A percentile compares a stretch with the other conserved stretches of the same genome.
Conservation (phyloP, 805 yeast species). For the Ogataea ramenticola region DNA sequence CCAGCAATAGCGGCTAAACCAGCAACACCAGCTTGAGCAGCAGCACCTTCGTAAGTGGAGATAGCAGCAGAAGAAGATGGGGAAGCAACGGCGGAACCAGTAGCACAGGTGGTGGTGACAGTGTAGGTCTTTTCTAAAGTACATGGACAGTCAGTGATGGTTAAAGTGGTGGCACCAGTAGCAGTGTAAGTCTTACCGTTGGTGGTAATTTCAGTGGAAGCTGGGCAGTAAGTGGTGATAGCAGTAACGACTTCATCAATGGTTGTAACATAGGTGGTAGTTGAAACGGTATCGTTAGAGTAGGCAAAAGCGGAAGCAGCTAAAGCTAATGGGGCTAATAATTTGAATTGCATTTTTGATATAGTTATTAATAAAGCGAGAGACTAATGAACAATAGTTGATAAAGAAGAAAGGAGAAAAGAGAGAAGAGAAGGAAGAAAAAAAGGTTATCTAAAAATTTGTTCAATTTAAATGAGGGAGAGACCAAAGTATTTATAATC, state of each 20-base stretch:
- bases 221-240: slow-evolving; percentile 80
- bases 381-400: slow-evolving; percentile 12
- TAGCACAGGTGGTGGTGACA: slow-evolving; percentile 15
- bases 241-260: slow-evolving; percentile 53
- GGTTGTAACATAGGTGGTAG: slow-evolving; percentile 39
- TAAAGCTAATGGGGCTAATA: slow-evolving; percentile 27
- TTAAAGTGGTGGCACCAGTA: slow-evolving; percentile 72
- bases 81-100: slow-evolving; percentile 13
- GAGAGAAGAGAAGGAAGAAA: background rate
- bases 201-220: slow-evolving; percentile 56
- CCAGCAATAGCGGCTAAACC: slow-evolving; percentile 32
- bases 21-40: slow-evolving; percentile 31
- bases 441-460: background rate
- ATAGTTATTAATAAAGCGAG: slow-evolving; percentile 18
- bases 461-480: background rate
- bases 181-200: slow-evolving; percentile 68
- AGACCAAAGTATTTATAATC: background rate
- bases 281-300: slow-evolving; percentile 33
- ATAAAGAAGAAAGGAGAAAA: slow-evolving; percentile 2
- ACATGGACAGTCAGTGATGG: slow-evolving; percentile 85
- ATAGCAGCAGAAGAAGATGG: slow-evolving; percentile 12
- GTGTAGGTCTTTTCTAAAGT: slow-evolving; percentile 34
- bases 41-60: slow-evolving; percentile 23
- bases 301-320: slow-evolving; percentile 36
- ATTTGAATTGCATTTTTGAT: slow-evolving; percentile 28